phyloP scores from a whole-genome alignment of 108 stramenopile genomes.

The Halocafeteria seosinensis region DNA sequence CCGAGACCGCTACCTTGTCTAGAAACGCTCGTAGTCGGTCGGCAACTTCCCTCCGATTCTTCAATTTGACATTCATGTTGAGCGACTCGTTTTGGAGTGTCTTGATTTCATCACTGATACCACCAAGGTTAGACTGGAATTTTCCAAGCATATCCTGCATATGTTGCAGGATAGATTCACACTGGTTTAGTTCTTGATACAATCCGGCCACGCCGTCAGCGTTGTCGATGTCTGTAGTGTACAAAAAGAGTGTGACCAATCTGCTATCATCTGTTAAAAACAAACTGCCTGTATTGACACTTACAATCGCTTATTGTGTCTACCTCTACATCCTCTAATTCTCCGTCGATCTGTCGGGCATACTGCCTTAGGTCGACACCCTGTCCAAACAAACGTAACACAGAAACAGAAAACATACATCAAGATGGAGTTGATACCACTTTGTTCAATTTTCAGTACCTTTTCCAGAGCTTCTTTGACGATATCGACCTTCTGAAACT shows the following conservation, averaged over 20 bases:
- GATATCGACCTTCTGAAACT: neutral
- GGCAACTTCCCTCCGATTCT: conserved; percentile 75
- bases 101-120: conserved; percentile 79
- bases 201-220: conserved; percentile 40
- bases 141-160: conserved; percentile 90
- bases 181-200: conserved; percentile 61
- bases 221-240: conserved; percentile 20
- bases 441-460: too few relatives aligned
- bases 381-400: too few relatives aligned
- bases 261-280: too few relatives aligned
- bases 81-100: conserved; percentile 74
- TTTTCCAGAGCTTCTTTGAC: neutral
- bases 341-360: neutral
- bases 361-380: neutral
- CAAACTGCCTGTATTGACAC: too few relatives aligned
- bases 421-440: too few relatives aligned
- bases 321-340: neutral
- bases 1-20: conserved; percentile 66
- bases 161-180: conserved; percentile 70
- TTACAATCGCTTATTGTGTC: too few relatives aligned
- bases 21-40: conserved; percentile 64
- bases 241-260: too few relatives aligned
- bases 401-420: too few relatives aligned
- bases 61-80: conserved; percentile 54
- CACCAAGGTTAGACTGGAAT: conserved; percentile 92